phyloP scores from a whole-genome alignment of 768 basidiomycete genomes.

The Auricularia heimuer region DNA sequence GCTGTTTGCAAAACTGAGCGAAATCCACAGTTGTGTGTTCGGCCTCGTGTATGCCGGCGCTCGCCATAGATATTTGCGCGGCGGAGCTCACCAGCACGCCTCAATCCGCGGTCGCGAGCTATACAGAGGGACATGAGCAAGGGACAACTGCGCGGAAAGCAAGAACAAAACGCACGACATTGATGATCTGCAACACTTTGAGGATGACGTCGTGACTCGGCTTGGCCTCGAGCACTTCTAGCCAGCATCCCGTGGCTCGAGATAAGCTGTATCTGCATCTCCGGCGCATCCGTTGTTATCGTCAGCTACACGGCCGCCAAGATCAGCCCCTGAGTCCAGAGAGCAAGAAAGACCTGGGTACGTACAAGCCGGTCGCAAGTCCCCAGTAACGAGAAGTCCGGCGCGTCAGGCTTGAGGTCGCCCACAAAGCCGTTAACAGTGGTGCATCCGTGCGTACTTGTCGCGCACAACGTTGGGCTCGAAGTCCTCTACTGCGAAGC shows the following conservation, averaged over 20 bases:
- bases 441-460: slow-evolving; percentile 77
- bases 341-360: slow-evolving; percentile 1
- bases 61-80: too few species aligned
- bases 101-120: slow-evolving; percentile 54
- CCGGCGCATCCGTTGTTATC: slow-evolving; percentile 69
- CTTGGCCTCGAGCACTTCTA: slow-evolving; percentile 79
- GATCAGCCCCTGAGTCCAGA: slow-evolving; percentile 3
- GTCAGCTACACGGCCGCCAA: slow-evolving; percentile 38
- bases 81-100: slow-evolving; percentile 82
- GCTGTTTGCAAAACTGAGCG: too few species aligned
- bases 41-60: too few species aligned
- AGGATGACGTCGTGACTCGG: slow-evolving; percentile 78
- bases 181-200: slow-evolving; percentile 81
- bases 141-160: not conserved
- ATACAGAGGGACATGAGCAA: not conserved
- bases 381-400: slow-evolving; percentile 73
- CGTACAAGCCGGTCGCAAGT: slow-evolving; percentile 82
- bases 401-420: slow-evolving; percentile 68
- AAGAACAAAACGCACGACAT: slow-evolving; percentile 46
- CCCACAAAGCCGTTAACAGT: slow-evolving; percentile 80
- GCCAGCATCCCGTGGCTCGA: slow-evolving; percentile 92
- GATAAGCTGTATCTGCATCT: slow-evolving; percentile 82
- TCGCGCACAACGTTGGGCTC: slow-evolving; percentile 89
- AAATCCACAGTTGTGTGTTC: too few species aligned
- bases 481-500: slow-evolving; percentile 82